Base-by-base conservation (phyloP, 1,139 yeast genomes). In the Geotrichum europaeum region DNA sequence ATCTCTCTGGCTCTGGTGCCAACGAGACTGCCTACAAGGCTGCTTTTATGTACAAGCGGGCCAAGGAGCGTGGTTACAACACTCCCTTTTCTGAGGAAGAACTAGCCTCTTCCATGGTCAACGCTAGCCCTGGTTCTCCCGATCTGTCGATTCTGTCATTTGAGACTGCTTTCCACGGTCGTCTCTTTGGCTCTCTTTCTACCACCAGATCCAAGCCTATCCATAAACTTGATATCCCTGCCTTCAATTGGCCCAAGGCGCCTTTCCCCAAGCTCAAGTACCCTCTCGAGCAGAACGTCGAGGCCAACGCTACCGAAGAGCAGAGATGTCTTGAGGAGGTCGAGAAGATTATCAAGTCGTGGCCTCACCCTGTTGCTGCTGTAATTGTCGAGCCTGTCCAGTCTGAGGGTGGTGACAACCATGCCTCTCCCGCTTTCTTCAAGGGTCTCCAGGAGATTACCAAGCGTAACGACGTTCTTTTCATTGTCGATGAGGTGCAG, bases 391-490 rank as follows among this genome's bases (percentile, higher is more conserved):
- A 87, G 77, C 95, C 95, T 64, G 84, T 88, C 65, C 95, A 87
- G 75, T 84, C 92, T 45, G 95, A 87, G 77, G 95, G 95, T 72
- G 95, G 95, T 72, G 95, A 87, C 75, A 87, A 87, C 79, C 96
- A 87, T 72, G 95, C 88, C 15, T 84, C 90, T 50, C 79, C 83
- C 36, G 81, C 76, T 50, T 88, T 86, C 76, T 87, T 87, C 86
- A 92, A 86, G 75, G 88, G 89, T 53, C 78, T 87, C 67, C 84
- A 92, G 73, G 86, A 84, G 67, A 73, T 88, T 68, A 86, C 94
- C 63, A 75, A 83, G 72, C 83, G 85, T 72, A 77, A 86, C 73
- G 87, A 83, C 63, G 83, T 87, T 58, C 79, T 86, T 66, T 76
- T 87, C 78, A 88, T 88, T 67, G 83, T 87, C 64, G 95, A 88